A percentile compares a stretch with the other conserved stretches of the same genome.
Evolutionary conservation across 2,329 filamentous ascomycete genomes (phyloP).

Genomic region (Pleoardoris graminearum): DNA sequence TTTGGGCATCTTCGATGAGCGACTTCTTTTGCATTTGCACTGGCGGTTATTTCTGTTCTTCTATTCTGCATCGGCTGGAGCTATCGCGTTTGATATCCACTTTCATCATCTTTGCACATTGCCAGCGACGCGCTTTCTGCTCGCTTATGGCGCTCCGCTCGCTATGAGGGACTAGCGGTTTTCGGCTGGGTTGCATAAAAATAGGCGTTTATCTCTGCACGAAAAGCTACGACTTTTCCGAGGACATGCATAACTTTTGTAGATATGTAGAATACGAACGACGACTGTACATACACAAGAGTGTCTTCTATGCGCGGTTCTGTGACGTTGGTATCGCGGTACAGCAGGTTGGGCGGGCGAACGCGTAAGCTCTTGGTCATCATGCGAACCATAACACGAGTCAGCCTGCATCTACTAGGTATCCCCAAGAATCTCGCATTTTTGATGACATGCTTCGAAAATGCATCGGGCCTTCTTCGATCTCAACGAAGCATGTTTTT

Average conservation of each 20-base stretch:
- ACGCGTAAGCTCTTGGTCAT: not conserved
- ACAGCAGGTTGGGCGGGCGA: not conserved
- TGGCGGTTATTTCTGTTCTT: not conserved
- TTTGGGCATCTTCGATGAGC: no score
- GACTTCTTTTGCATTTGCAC: slow-evolving; percentile 8
- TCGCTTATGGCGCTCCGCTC: slow-evolving; percentile 6
- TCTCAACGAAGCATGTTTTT: no score
- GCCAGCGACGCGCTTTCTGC: slow-evolving; percentile 5
- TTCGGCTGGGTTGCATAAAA: slow-evolving; percentile 4
- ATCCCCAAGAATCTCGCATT: no score
- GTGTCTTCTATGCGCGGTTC: not conserved
- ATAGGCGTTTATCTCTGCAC: slow-evolving; percentile 1
- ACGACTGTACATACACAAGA: not conserved
- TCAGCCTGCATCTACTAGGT: no score
- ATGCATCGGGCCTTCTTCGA: no score
- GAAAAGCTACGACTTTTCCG: not conserved
- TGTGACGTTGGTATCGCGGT: not conserved
- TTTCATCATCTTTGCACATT: slow-evolving; percentile 1
- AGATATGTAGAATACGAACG: slow-evolving; percentile 7
- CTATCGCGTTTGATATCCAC: slow-evolving; percentile 4
- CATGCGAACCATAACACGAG: no score
- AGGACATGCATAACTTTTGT: not conserved
- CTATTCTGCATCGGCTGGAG: not conserved
- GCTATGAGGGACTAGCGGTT: not conserved
- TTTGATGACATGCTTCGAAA: no score